Base-by-base conservation (phyloP, 2,329 filamentous ascomycete species). In the Penicillium thymicola region DNA sequence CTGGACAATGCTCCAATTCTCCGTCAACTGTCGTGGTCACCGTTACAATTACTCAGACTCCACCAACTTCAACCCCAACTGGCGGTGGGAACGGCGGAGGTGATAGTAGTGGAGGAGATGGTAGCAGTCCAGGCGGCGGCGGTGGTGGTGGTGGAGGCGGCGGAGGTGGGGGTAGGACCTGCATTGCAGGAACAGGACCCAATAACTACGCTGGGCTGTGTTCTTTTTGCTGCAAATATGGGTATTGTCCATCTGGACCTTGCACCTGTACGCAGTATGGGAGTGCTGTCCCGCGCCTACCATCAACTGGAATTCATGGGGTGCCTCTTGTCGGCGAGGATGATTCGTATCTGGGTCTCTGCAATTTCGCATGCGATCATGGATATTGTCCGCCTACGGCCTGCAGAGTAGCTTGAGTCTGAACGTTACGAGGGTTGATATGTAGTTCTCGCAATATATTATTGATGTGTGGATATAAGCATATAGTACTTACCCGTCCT, bases 351-450 rank as follows among this genome's bases (percentile, higher is more conserved):
- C 59, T 72, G 38, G 78, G 77, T 0, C 70, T 81, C 16, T 81
- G 79, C 59, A 78, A 73, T 55, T 81, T 72, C 58, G 70, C 76
- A 13, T 81, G 78, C 44, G 75, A 73, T 57, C 75, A 79, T 61
- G 78, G 77, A 0, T 81, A 81, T 57, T 80, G 77, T 49, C 78
- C 78, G 0, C 46, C 63, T 6, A 70, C 68, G 2, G 66, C 66
- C 0, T 69, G 66, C 27, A 60, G 41, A 13, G 50, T 32, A 1
- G 27, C 21, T 5, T 62, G 38, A 47, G 10, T 23, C 21, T 3
- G 6, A 10, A 5, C 27, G 1, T 7, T 30, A 9, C 5, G 7
- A 11, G 44, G 9, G 30, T 11, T 16, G 44, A 34, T 5, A 23
- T 23, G 4, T 4, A 32, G 5, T 34, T 34, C 14, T 11, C 18